Percentiles rank a stretch among this genome's conserved stretches.
Conservation (phyloP, 352 stramenopile genomes). For the Saprolegnia parasitica region DNA sequence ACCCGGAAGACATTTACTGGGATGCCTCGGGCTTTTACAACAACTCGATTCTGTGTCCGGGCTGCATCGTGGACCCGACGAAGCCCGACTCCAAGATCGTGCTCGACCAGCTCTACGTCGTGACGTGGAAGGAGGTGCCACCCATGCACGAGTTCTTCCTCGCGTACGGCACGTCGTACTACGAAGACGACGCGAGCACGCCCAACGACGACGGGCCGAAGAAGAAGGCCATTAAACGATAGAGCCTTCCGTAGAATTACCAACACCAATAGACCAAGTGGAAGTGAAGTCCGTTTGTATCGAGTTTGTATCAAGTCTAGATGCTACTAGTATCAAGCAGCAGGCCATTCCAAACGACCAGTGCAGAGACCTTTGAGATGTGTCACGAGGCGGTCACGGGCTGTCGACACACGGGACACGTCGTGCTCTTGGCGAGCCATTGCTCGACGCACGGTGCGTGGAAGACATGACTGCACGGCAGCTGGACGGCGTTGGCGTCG, state of each 20-base stretch:
- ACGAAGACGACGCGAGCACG: conserved; percentile 72
- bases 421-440: conserved; percentile 65
- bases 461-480: conserved; percentile 58
- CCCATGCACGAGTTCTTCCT: conserved; percentile 85
- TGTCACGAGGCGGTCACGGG: not conserved
- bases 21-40: conserved; percentile 85
- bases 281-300: no score
- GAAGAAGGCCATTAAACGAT: conserved; percentile 20
- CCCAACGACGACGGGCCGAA: not conserved
- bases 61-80: conserved; percentile 75
- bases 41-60: conserved; percentile 85
- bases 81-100: conserved; percentile 73
- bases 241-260: not conserved
- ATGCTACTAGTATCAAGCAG: no score
- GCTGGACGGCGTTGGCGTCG: conserved; percentile 26
- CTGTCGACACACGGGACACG: conserved; percentile 59
- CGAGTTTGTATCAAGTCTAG: no score
- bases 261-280: not conserved
- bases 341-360: no score
- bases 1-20: conserved; percentile 80
- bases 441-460: conserved; percentile 59
- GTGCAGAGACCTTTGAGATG: no score
- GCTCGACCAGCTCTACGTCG: conserved; percentile 83
- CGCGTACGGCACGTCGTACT: conserved; percentile 85
- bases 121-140: conserved; percentile 83